A percentile compares a stretch with the other conserved stretches of the same genome.
phyloP scores from a whole-genome alignment of 768 basidiomycete species.

The Dioszegia hungarica region DNA sequence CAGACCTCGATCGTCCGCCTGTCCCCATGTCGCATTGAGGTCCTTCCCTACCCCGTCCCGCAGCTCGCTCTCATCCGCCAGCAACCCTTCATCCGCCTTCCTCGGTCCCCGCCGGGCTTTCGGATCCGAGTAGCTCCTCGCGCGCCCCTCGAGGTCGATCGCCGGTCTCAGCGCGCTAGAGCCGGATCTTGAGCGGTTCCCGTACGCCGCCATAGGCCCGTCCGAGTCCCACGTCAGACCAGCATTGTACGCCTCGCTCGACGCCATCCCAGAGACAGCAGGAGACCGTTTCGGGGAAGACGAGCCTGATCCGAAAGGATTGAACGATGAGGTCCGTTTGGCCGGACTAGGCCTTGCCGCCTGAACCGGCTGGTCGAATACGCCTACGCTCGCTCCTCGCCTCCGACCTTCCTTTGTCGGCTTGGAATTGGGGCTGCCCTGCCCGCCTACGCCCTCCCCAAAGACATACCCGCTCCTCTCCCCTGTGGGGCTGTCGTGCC shows the following conservation, averaged over 20 bases:
- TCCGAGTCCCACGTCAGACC: constrained; percentile 35
- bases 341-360: constrained; percentile 8
- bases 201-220: constrained; percentile 22
- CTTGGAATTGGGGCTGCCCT: constrained; percentile 11
- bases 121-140: constrained; percentile 5
- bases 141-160: neutral
- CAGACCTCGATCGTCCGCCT: constrained; percentile 19
- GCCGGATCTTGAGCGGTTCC: constrained; percentile 15
- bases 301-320: constrained; percentile 20
- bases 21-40: constrained; percentile 11
- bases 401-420: constrained; percentile 8
- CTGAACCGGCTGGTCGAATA: neutral
- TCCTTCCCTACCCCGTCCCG: constrained; percentile 4
- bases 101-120: neutral
- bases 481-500: neutral
- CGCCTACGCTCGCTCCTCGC: constrained; percentile 9
- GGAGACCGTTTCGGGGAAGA: constrained; percentile 4
- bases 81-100: neutral
- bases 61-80: constrained; percentile 3
- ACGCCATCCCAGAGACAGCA: neutral
- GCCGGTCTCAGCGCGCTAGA: constrained; percentile 13
- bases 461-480: constrained; percentile 38
- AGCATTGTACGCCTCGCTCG: constrained; percentile 33
- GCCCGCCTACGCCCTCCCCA: constrained; percentile 34
- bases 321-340: constrained; percentile 24